Evolutionary conservation across 2,329 filamentous ascomycete species (phyloP).

Genomic region (Fusarium coicis): DNA sequence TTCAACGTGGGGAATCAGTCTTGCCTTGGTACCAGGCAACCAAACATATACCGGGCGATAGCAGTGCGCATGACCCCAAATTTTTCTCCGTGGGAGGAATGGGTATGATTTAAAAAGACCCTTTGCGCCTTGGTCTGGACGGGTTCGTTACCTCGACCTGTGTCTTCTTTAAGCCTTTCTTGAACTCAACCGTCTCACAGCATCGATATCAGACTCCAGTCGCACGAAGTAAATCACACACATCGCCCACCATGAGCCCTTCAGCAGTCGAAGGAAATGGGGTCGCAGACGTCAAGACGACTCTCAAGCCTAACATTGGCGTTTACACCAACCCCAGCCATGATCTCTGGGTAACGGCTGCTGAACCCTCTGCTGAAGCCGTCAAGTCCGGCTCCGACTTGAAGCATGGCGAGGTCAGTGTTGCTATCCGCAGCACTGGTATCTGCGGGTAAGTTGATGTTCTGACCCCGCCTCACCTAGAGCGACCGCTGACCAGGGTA

Average conservation of each 20-base stretch:
- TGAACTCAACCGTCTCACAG: constrained; percentile 15
- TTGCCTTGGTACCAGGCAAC: constrained; percentile 43
- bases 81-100: constrained; percentile 35
- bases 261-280: constrained; percentile 47
- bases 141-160: constrained; percentile 27
- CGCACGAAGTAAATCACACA: constrained; percentile 19
- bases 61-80: constrained; percentile 45
- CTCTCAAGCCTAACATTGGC: constrained; percentile 85
- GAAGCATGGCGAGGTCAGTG: constrained; percentile 83
- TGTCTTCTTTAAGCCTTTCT: constrained; percentile 16
- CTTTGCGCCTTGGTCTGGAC: constrained; percentile 26
- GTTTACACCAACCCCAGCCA: constrained; percentile 96
- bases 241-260: constrained; percentile 48
- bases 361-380: constrained; percentile 79
- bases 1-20: constrained; percentile 45
- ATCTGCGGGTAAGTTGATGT: constrained; percentile 81
- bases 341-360: constrained; percentile 87
- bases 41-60: constrained; percentile 43
- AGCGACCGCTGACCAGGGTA: constrained; percentile 24
- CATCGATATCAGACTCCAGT: constrained; percentile 14
- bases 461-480: constrained; percentile 5
- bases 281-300: constrained; percentile 40
- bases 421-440: constrained; percentile 92
- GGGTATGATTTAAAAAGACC: constrained; percentile 40
- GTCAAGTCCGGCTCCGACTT: constrained; percentile 75